A percentile compares a stretch with the other conserved stretches of the same genome.
These are phyloP conservation scores for Bruguiera parviflora DNA, from an alignment of 345 rosid species.

Conservation along the genomic window DNA sequence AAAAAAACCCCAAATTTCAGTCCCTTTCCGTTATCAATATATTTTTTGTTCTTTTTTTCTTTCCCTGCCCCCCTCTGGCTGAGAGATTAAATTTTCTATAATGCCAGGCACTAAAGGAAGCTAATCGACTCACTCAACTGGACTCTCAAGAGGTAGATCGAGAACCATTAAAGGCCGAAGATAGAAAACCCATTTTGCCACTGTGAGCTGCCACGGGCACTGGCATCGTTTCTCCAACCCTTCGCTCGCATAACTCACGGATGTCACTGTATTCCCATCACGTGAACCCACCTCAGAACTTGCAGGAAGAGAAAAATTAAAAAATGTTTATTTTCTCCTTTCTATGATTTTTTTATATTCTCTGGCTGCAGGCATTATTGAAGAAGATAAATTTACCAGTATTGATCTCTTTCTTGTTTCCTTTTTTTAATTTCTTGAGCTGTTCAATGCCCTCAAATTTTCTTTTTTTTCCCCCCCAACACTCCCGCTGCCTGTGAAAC, in stretches of 20 bases:
- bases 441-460: slow-evolving; percentile 10
- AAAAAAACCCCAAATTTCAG: neutral
- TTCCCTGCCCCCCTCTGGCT: too few relatives aligned
- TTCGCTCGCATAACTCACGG: slow-evolving; percentile 41
- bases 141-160: neutral
- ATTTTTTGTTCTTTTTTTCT: neutral
- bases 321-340: slow-evolving; percentile 16
- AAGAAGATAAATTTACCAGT: slow-evolving; percentile 4
- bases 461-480: neutral
- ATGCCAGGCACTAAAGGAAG: neutral
- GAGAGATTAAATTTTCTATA: too few relatives aligned
- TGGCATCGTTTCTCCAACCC: slow-evolving; percentile 43
- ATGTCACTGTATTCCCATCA: slow-evolving; percentile 33
- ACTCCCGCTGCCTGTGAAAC: neutral
- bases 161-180: neutral
- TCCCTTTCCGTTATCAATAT: neutral
- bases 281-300: slow-evolving; percentile 47
- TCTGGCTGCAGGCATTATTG: slow-evolving; percentile 17
- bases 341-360: slow-evolving; percentile 25
- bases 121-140: neutral
- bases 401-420: neutral
- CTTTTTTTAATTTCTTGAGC: slow-evolving; percentile 13
- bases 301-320: slow-evolving; percentile 16
- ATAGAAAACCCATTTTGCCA: neutral
- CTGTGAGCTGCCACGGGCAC: neutral